phyloP scores from a whole-genome alignment of 2,329 filamentous ascomycete genomes.

The Cladosporium sp. region DNA sequence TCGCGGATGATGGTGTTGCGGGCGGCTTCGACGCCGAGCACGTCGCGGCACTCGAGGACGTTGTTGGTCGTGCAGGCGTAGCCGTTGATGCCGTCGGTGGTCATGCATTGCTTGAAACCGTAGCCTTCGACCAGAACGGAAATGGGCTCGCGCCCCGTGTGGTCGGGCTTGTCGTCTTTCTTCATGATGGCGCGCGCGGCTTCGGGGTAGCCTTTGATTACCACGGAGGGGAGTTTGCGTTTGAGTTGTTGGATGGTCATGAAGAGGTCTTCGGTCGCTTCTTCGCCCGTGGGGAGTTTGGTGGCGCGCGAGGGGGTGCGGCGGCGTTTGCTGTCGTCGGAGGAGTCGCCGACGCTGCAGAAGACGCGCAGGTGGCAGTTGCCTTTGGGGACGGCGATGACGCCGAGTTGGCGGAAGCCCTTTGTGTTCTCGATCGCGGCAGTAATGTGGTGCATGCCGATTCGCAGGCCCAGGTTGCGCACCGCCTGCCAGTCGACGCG shows the following conservation, averaged over 20 bases:
- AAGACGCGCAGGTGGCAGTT: slow-evolving; percentile 61
- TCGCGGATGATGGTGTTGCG: slow-evolving; percentile 83
- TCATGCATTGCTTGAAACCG: slow-evolving; percentile 84
- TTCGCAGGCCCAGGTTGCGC: slow-evolving; percentile 74
- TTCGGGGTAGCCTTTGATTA: slow-evolving; percentile 85
- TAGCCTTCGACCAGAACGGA: slow-evolving; percentile 84
- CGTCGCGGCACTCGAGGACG: slow-evolving; percentile 81
- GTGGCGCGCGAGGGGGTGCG: slow-evolving; percentile 28
- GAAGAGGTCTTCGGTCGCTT: slow-evolving; percentile 61
- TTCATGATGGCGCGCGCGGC: slow-evolving; percentile 85
- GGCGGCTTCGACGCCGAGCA: slow-evolving; percentile 93
- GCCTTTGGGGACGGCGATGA: slow-evolving; percentile 24
- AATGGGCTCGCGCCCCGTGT: slow-evolving; percentile 56
- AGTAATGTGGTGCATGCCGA: slow-evolving; percentile 69
- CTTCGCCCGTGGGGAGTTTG: slow-evolving; percentile 33
- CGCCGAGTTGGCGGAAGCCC: slow-evolving; percentile 63
- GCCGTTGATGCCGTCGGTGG: slow-evolving; percentile 83
- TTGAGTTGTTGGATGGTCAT: slow-evolving; percentile 82
- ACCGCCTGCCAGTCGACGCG: slow-evolving; percentile 78
- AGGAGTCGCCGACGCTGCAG: slow-evolving; percentile 54
- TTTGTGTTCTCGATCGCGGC: slow-evolving; percentile 74
- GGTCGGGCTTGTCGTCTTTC: slow-evolving; percentile 63
- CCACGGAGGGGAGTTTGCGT: slow-evolving; percentile 73
- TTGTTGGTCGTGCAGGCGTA: slow-evolving; percentile 73
- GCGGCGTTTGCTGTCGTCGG: slow-evolving; percentile 22